These are phyloP conservation scores for Erodium maritimum DNA, from an alignment of 345 rosid genomes.

Conservation along the genomic window DNA sequence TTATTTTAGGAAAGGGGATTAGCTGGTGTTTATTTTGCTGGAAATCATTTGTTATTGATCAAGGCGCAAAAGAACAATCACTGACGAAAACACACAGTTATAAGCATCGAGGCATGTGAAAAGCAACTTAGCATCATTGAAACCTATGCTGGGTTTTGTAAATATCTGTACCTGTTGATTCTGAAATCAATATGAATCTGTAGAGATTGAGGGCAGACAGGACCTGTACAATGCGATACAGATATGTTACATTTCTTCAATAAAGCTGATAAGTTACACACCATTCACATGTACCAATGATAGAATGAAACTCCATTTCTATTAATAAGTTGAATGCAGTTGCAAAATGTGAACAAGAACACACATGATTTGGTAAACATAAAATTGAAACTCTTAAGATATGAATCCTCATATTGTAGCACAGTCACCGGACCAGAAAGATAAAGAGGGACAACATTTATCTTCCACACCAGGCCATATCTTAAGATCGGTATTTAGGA, in stretches of 20 bases:
- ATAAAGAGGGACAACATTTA: neutral
- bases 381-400: too few relatives aligned
- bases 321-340: too few relatives aligned
- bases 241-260: neutral
- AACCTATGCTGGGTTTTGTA: too few relatives aligned
- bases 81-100: too few relatives aligned
- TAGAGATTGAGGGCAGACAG: conserved; percentile 77
- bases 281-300: neutral
- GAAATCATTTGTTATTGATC: neutral
- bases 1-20: too few relatives aligned
- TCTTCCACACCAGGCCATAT: too few relatives aligned
- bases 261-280: neutral
- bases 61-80: neutral
- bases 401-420: neutral
- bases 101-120: neutral
- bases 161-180: conserved; percentile 43
- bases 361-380: too few relatives aligned
- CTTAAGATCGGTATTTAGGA: too few relatives aligned
- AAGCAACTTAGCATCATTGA: too few relatives aligned
- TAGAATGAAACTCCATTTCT: neutral
- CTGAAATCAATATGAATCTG: conserved; percentile 52
- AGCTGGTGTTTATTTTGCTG: too few relatives aligned
- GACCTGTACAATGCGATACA: conserved; percentile 37
- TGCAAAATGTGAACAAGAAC: too few relatives aligned
- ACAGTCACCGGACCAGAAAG: neutral